Conservation (phyloP, 2,329 filamentous ascomycete genomes). For the Aureobasidium sp. region DNA sequence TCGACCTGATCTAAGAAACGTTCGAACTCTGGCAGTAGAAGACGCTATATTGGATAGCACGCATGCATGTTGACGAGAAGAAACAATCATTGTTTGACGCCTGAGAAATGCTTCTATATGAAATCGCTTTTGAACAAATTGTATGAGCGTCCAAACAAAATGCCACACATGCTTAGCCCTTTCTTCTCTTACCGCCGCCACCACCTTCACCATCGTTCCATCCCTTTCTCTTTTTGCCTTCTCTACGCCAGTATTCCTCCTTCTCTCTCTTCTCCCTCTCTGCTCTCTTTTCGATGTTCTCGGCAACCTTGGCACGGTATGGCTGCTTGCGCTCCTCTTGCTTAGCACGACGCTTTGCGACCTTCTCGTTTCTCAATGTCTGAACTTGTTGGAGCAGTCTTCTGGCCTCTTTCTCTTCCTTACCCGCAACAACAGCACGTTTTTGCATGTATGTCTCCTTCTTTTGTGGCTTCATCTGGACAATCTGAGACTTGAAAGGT, state of each 20-base stretch:
- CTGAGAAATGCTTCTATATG: slow-evolving; percentile 3
- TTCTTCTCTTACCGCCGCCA: slow-evolving; percentile 27
- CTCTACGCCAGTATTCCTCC: slow-evolving; percentile 85
- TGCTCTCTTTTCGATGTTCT: slow-evolving; percentile 75
- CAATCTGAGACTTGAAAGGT: slow-evolving; percentile 88
- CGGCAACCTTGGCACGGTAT: slow-evolving; percentile 76
- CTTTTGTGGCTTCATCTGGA: slow-evolving; percentile 70
- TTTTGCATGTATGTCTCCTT: slow-evolving; percentile 88
- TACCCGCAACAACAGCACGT: slow-evolving; percentile 74
- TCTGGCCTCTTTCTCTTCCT: slow-evolving; percentile 80
- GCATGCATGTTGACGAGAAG: neutral
- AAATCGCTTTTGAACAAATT: slow-evolving; percentile 3
- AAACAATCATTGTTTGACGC: neutral
- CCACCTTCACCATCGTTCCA: slow-evolving; percentile 45
- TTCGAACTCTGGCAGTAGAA: too few relatives aligned
- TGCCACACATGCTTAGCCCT: slow-evolving; percentile 11
- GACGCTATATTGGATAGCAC: too few relatives aligned
- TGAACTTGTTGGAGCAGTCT: slow-evolving; percentile 89
- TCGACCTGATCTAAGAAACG: too few relatives aligned
- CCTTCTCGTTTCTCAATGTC: slow-evolving; percentile 83
- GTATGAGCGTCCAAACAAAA: neutral
- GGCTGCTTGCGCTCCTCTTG: slow-evolving; percentile 80
- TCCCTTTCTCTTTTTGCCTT: slow-evolving; percentile 71
- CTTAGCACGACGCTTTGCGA: slow-evolving; percentile 71
- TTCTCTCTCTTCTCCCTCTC: slow-evolving; percentile 84